Evolutionary conservation across 768 basidiomycete species (phyloP), one percentile per base, ranked within the genome.

Genomic region (Chlorophyllum brunneum): DNA sequence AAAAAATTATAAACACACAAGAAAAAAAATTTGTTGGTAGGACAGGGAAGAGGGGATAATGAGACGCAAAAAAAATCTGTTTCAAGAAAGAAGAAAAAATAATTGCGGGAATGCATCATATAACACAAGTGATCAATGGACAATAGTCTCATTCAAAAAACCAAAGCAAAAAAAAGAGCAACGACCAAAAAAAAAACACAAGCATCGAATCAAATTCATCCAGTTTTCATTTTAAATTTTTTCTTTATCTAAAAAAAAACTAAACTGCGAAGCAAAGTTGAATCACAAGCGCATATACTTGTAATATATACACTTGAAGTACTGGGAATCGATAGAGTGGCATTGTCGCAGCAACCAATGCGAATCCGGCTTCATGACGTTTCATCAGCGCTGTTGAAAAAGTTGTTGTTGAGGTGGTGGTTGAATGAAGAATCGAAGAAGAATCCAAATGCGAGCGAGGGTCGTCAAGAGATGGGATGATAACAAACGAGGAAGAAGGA

Each of bases 331-430:
- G 42, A 3, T 33, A 11, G 24, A 44, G 22, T 29, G 41, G 42
- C 41, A 38, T 34, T 30, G 22, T 43, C 34, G 50, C 33, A 52
- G 33, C 33, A 15, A 37, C n/a, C 33, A 51, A 16, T 16, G 51
- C 51, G 11, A 36, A 52, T 15, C 51, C 51, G 7, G 51, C 51
- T 44, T 52, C 51, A 33, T 52, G 51, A 36, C 51, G 51, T 24
- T 42, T 43, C 41, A n/a, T 22, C 16, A 52, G 18, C n/a, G 51
- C 51, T 33, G 22, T 51, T 11, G 40, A 7, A 34, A 22, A 22
- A 37, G 31, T 27, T 15, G 36, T 11, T 16, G 36, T 24, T 15
- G 45, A 27, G 24, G 33, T 23, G 11, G 27, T 30, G 23, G 33
- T 20, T 33, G 45, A 20, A 43, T 52, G 24, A 37, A 37, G 26